Evolutionary conservation across 768 basidiomycete species (phyloP).

Genomic region (Tricholoma hemisulphureum): DNA sequence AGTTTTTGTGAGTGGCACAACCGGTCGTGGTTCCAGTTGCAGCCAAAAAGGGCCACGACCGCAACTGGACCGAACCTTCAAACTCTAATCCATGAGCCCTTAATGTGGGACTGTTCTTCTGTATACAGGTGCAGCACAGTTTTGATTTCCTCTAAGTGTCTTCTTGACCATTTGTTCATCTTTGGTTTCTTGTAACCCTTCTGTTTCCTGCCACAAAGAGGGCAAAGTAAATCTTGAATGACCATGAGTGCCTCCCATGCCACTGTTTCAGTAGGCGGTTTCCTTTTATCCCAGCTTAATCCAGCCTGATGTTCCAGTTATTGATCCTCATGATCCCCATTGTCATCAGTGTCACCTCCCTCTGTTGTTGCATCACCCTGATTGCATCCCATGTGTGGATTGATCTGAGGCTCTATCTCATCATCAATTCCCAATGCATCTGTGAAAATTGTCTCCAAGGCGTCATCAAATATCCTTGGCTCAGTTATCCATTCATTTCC

Average conservation of each 20-base stretch:
- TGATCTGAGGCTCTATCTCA: too few species aligned
- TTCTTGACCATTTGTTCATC: not conserved
- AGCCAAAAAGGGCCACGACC: too few species aligned
- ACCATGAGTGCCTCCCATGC: not conserved
- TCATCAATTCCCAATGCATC: too few species aligned
- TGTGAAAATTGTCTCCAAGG: too few species aligned
- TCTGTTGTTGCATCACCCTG: not conserved
- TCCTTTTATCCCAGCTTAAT: not conserved
- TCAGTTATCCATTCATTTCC: too few species aligned
- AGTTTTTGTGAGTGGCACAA: too few species aligned
- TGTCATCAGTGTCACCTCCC: not conserved
- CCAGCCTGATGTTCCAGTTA: not conserved
- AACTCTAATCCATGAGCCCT: slow-evolving; percentile 3
- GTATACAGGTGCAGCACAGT: slow-evolving; percentile 7
- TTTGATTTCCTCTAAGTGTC: slow-evolving; percentile 7
- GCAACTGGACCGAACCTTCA: too few species aligned
- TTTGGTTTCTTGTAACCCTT: not conserved
- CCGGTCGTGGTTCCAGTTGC: too few species aligned
- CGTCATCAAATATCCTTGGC: too few species aligned
- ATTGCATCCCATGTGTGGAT: too few species aligned
- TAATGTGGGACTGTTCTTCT: not conserved
- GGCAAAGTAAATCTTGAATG: not conserved
- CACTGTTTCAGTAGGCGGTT: not conserved
- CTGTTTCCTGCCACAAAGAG: not conserved
- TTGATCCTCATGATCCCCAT: not conserved